Evolutionary conservation across 805 yeast genomes (phyloP).

Genomic region (Naumovozyma castellii): DNA sequence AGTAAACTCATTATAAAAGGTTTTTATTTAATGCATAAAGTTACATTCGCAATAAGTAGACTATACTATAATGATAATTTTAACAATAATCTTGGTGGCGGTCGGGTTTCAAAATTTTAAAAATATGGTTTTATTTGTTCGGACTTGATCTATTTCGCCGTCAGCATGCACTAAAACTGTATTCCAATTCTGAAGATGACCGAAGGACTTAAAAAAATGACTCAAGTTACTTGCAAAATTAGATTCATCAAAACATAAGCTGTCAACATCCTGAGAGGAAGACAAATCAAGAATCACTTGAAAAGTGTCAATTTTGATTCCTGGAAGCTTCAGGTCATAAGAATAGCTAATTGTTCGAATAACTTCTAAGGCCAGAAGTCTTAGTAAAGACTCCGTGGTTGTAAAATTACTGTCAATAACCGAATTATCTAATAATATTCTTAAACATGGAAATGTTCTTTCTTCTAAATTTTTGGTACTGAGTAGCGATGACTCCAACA

Average conservation of each 20-base stretch:
- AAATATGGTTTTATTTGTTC: background rate
- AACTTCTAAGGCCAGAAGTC: conserved; percentile 3
- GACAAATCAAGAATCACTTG: conserved; percentile 7
- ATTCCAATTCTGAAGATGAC: too few relatives aligned
- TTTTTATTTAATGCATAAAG: too few relatives aligned
- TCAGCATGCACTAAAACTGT: background rate
- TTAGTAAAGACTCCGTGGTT: background rate
- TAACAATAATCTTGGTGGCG: too few relatives aligned
- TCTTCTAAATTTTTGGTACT: conserved; percentile 4
- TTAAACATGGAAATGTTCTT: conserved; percentile 6
- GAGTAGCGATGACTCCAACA: conserved; percentile 9
- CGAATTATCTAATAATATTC: conserved; percentile 1
- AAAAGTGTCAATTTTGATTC: conserved; percentile 7
- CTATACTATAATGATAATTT: too few relatives aligned
- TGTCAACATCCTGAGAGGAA: conserved; percentile 4
- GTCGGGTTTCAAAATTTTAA: background rate
- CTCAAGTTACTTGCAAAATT: background rate
- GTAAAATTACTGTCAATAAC: background rate
- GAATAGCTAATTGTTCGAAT: conserved; percentile 9
- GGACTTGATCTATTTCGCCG: background rate
- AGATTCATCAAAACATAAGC: background rate
- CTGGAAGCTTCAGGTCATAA: conserved; percentile 6
- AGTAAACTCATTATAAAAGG: too few relatives aligned
- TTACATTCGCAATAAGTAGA: too few relatives aligned
- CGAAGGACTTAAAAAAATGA: background rate